Conservation (phyloP, 768 basidiomycete species). For the Xerocomellus chrysenteron region DNA sequence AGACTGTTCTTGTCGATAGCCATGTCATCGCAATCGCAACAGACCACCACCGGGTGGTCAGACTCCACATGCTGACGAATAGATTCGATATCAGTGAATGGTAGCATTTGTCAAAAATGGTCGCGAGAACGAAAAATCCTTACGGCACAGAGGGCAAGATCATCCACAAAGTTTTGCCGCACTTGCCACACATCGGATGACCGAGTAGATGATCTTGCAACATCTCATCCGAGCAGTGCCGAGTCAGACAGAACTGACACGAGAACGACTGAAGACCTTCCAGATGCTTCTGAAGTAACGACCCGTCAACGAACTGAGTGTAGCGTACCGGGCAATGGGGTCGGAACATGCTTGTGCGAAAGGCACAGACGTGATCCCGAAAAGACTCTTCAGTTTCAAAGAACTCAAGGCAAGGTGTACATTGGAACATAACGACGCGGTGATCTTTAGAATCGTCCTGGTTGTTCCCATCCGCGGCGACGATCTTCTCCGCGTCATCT, state of each 20-base stretch:
- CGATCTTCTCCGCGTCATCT: background rate
- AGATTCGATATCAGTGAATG: background rate
- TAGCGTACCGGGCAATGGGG: slow-evolving; percentile 25
- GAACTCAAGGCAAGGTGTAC: slow-evolving; percentile 14
- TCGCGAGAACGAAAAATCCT: background rate
- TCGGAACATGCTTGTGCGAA: slow-evolving; percentile 4
- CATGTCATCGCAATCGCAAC: slow-evolving; percentile 31
- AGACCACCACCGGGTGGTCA: slow-evolving; percentile 26
- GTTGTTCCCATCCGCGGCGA: background rate
- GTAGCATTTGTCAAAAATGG: background rate
- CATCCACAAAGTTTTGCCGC: slow-evolving; percentile 18
- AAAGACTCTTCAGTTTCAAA: slow-evolving; percentile 14
- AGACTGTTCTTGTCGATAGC: slow-evolving; percentile 22
- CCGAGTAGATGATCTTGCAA: slow-evolving; percentile 24
- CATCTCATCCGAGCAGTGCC: slow-evolving; percentile 24
- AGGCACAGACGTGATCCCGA: slow-evolving; percentile 16
- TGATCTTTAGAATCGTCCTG: background rate
- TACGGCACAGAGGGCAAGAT: slow-evolving; percentile 21
- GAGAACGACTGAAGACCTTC: slow-evolving; percentile 10
- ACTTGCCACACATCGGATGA: slow-evolving; percentile 27
- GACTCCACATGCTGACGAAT: slow-evolving; percentile 21
- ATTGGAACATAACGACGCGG: slow-evolving; percentile 1
- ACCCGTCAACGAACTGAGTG: slow-evolving; percentile 20
- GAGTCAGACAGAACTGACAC: slow-evolving; percentile 21
- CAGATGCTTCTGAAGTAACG: slow-evolving; percentile 19